A percentile compares a stretch with the other conserved stretches of the same genome.
Evolutionary conservation across 2,329 filamentous ascomycete species (phyloP).

Genomic region (Graphilbum fragrans): DNA sequence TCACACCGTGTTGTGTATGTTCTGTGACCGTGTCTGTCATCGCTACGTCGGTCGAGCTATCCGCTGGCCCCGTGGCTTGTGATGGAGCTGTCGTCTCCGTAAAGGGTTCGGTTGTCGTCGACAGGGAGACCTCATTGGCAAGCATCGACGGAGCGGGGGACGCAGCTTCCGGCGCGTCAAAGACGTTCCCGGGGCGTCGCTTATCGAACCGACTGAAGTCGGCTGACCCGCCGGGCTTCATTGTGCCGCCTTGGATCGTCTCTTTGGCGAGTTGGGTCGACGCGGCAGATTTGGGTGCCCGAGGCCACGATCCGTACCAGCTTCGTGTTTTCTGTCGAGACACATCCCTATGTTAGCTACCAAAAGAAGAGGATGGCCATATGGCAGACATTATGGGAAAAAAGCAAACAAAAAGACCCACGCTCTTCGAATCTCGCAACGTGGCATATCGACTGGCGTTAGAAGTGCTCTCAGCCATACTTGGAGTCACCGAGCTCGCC

Average conservation of each 20-base stretch:
- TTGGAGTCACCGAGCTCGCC: constrained; percentile 3
- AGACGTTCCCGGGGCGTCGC: constrained; percentile 21
- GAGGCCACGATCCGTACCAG: constrained; percentile 53
- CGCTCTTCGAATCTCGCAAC: constrained; percentile 5
- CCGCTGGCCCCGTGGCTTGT: no score
- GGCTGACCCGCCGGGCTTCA: constrained; percentile 29
- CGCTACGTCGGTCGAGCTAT: no score
- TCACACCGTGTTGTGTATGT: no score
- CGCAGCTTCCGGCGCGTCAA: constrained; percentile 8
- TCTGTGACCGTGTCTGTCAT: no score
- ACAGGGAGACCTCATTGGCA: no score
- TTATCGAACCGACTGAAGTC: constrained; percentile 40
- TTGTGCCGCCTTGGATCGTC: constrained; percentile 45
- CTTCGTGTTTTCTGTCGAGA: constrained; percentile 21
- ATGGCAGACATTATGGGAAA: neutral
- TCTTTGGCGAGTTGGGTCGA: constrained; percentile 50
- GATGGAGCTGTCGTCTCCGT: no score
- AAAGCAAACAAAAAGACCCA: neutral
- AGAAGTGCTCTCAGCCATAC: constrained; percentile 4
- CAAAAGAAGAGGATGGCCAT: no score
- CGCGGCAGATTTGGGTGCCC: constrained; percentile 40
- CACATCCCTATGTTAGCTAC: neutral
- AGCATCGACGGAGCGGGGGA: no score
- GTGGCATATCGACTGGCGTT: constrained; percentile 4
- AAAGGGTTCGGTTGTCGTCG: no score